Base-by-base conservation (phyloP, 1,284 basidiomycete species). In the Rhodotorula sp. region DNA sequence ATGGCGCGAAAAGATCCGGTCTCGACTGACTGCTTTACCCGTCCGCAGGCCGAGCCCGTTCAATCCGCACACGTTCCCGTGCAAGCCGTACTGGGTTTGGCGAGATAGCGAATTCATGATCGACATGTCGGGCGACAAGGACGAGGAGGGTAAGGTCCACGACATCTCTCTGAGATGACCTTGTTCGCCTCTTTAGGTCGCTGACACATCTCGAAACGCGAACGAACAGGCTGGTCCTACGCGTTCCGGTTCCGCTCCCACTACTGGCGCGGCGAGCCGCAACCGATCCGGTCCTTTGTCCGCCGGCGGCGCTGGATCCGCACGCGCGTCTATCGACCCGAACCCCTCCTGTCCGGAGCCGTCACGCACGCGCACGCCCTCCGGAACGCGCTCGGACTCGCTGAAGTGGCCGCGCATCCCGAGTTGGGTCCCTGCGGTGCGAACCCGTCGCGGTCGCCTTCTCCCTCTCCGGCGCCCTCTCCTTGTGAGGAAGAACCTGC, bases 21-120 rank as follows among this genome's bases (percentile, higher is more conserved):
- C 34, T n/a, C 0, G n/a, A 3, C 54, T 49, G 34, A 54, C 21
- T 29, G 18, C 14, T 31, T 2, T 21, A 47, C 14, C 29, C 29
- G 8, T 6, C 3, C 15, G 21, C 64, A 72, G 69, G 2, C 49
- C 64, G 23, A 63, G 48, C 16, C 67, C 75, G 1, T 72, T 67
- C 56, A 69, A 65, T 5, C 70, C 64, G 5, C 66, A 68, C 47
- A 67, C 72, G 47, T 71, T 60, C 47, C 70, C 73, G 0, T 68
- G 71, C 23, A 68, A 67, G n/a, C 75, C 73, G 2, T 70, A 70
- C 46, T 76, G 75, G 75, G 43, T 59, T 3, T 76, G 75, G 75
- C 61, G 68, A 16, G 66, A 76, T 56, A 63, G 48, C 20, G 68
- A 74, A 20, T 76, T 71, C 62, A 70, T 76, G 67, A 69, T 76